Evolutionary conservation across 2,329 filamentous ascomycete genomes (phyloP), one percentile per base, ranked within the genome.

Genomic region (Colletotrichum sp.): DNA sequence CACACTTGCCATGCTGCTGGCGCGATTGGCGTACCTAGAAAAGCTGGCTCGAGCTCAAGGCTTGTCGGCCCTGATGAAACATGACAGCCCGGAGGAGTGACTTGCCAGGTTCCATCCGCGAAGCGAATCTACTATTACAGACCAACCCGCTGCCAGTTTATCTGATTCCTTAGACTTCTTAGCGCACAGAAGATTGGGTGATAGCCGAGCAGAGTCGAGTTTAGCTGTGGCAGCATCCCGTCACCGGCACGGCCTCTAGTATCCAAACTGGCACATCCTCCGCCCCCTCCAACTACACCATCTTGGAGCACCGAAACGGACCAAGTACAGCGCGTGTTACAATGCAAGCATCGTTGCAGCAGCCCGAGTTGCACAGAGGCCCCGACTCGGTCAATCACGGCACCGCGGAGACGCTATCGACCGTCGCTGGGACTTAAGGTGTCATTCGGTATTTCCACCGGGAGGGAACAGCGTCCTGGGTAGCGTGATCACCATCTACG

Each of bases 361-460:
- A 36, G 16, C 73, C 52, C 59, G 55, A 49, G 71, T 75, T 63
- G 69, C 76, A 77, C 57, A 71, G 44, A 55, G 57, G 64, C 68
- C 69, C 65, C 52, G 64, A 55, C 32, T 73, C 36, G 69, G 65
- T 66, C 73, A 69, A 69, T 65, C 36, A 70, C 69, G 62, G 57
- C 57, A 60, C 49, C 44, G 26, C 55, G 21, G 76, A 69, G 34
- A 76, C 69, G 73, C 69, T 62, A 76, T 73, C 49, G 21, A 36
- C 21, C 44, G 32, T 59, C 24, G 13, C 26, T 34, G 28, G 60
- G 67, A 64, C 52, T 39, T 36, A 24, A 55, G 57, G 73, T 77
- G 28, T 18, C 65, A 76, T 77, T 77, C 73, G 76, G 76, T 74
- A 74, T 73, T 59, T 65, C 60, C 73, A 70, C 69, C 60, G 69